phyloP scores from a whole-genome alignment of 768 basidiomycete genomes.

The Cubamyces lactineus region DNA sequence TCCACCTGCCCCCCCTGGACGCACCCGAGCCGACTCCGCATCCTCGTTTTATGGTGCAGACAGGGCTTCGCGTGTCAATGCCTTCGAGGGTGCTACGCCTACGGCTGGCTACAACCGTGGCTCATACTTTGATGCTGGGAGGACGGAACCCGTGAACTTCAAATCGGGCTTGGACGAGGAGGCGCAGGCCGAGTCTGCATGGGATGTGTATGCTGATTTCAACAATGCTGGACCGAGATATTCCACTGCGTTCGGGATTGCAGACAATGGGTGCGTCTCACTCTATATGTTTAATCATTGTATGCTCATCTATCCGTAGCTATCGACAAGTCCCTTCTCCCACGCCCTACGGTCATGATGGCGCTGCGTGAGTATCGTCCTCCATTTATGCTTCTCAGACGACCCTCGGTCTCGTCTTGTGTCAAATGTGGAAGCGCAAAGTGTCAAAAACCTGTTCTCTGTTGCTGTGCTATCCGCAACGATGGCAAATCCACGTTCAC shows the following conservation, averaged over 20 bases:
- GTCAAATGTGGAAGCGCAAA: too few species aligned
- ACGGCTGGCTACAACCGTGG: conserved; percentile 75
- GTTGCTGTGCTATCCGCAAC: neutral
- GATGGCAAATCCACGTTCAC: too few species aligned
- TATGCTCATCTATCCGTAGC: conserved; percentile 16
- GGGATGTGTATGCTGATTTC: conserved; percentile 89
- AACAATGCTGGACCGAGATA: conserved; percentile 85
- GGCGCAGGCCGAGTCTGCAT: conserved; percentile 53
- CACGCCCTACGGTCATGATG: conserved; percentile 16
- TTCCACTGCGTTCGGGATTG: conserved; percentile 60
- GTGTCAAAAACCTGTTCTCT: neutral
- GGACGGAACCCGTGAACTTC: conserved; percentile 72
- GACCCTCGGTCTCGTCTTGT: too few species aligned
- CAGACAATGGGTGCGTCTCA: conserved; percentile 44
- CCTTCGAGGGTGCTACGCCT: conserved; percentile 32
- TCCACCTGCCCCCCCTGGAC: conserved; percentile 36
- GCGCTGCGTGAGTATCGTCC: conserved; percentile 9
- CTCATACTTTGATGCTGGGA: conserved; percentile 68
- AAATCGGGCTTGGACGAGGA: conserved; percentile 66
- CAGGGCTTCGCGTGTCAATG: conserved; percentile 47
- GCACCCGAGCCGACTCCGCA: conserved; percentile 59
- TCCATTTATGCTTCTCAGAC: neutral
- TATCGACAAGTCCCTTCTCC: conserved; percentile 33
- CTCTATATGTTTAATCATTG: neutral
- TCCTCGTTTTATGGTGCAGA: conserved; percentile 64